Evolutionary conservation across 2,329 filamentous ascomycete species (phyloP).

Genomic region (Fusarium solani-melongenae): DNA sequence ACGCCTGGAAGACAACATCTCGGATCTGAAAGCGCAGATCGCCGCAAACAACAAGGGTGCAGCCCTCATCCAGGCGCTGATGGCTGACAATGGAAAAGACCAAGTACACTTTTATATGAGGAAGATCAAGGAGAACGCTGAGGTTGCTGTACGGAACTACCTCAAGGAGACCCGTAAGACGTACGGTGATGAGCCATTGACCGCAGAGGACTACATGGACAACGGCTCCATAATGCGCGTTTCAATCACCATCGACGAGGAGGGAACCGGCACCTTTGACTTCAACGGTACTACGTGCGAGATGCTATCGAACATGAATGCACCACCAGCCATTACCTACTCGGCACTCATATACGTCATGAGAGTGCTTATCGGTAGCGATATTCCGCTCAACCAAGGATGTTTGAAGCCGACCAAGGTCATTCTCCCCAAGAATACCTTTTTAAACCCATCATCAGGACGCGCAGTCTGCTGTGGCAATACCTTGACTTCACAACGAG

Average conservation of each 20-base stretch:
- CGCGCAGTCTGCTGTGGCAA: slow-evolving; percentile 63
- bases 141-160: slow-evolving; percentile 45
- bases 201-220: slow-evolving; percentile 48
- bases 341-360: slow-evolving; percentile 52
- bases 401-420: slow-evolving; percentile 48
- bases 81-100: slow-evolving; percentile 42
- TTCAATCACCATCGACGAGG: slow-evolving; percentile 41
- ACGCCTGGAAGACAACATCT: slow-evolving; percentile 53
- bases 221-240: slow-evolving; percentile 50
- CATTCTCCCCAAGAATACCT: slow-evolving; percentile 42
- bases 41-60: slow-evolving; percentile 54
- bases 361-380: slow-evolving; percentile 45
- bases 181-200: slow-evolving; percentile 49
- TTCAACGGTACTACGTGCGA: slow-evolving; percentile 50
- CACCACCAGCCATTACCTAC: slow-evolving; percentile 49
- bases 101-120: slow-evolving; percentile 48
- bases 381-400: slow-evolving; percentile 53
- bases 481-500: slow-evolving; percentile 56
- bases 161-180: slow-evolving; percentile 53
- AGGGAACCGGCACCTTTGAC: slow-evolving; percentile 49
- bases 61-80: slow-evolving; percentile 42
- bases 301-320: slow-evolving; percentile 49
- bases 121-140: slow-evolving; percentile 50
- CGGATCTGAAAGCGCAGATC: slow-evolving; percentile 55
- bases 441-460: slow-evolving; percentile 45